These are phyloP conservation scores for Herpetospermum pedunculosum DNA, from an alignment of 306 rosid species.

Conservation along the genomic window DNA sequence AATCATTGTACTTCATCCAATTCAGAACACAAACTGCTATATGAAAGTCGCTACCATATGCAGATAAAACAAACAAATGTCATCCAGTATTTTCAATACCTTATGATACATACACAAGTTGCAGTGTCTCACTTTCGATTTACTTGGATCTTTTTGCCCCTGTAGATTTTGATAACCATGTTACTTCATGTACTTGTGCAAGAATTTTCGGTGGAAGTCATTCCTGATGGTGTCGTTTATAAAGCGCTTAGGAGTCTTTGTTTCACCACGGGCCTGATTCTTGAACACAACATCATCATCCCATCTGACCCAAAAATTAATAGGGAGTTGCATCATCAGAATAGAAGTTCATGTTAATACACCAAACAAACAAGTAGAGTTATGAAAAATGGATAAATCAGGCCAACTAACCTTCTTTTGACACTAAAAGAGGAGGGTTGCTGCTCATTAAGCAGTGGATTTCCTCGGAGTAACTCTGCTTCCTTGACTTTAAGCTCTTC, in stretches of 20 bases:
- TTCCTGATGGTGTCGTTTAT: slow-evolving; percentile 87
- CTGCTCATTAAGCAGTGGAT: slow-evolving; percentile 58
- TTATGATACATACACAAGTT: slow-evolving; percentile 9
- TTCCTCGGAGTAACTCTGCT: slow-evolving; percentile 73
- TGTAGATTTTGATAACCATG: not conserved
- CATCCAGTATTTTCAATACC: not conserved
- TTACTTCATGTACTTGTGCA: slow-evolving; percentile 87
- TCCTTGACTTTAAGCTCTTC: slow-evolving; percentile 93
- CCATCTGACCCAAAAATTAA: slow-evolving; percentile 33
- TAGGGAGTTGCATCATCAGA: not conserved
- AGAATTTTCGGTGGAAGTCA: slow-evolving; percentile 87
- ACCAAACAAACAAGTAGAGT: not conserved
- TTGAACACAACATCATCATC: slow-evolving; percentile 91
- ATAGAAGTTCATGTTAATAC: not conserved
- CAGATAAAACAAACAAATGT: not conserved
- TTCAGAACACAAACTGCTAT: not conserved
- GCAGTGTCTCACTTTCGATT: not conserved
- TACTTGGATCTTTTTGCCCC: not conserved
- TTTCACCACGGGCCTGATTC: slow-evolving; percentile 89
- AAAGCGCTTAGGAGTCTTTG: slow-evolving; percentile 78
- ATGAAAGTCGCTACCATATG: too few species aligned
- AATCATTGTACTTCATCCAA: not conserved
- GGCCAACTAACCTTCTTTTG: slow-evolving; percentile 52
- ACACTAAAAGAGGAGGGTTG: slow-evolving; percentile 54
- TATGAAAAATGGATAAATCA: not conserved